Percentiles rank a stretch among this genome's conserved stretches.
These are phyloP conservation scores for Ogataea hybrid DNA, from an alignment of 1,139 yeast species.

Conservation along the genomic window DNA sequence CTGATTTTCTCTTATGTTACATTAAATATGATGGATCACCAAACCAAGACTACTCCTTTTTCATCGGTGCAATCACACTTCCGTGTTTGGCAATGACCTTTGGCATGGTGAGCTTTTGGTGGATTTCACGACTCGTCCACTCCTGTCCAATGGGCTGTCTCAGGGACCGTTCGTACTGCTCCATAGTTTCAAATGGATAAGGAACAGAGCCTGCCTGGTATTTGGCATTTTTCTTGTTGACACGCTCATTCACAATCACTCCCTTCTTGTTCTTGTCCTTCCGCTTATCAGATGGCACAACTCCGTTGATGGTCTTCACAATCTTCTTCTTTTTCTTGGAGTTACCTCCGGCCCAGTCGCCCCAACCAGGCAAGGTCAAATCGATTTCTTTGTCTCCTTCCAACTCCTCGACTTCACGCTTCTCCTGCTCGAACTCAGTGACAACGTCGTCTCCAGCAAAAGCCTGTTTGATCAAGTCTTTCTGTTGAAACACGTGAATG, in stretches of 20 bases:
- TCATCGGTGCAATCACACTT: conserved; percentile 84
- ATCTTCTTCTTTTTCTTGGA: conserved; percentile 60
- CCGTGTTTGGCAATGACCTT: conserved; percentile 85
- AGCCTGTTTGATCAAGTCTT: conserved; percentile 78
- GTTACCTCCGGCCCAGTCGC: conserved; percentile 69
- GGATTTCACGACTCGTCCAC: conserved; percentile 88
- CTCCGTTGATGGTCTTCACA: conserved; percentile 70
- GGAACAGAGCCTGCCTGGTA: conserved; percentile 89
- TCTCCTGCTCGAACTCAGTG: too few relatives aligned
- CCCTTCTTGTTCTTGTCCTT: conserved; percentile 71
- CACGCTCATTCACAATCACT: conserved; percentile 87
- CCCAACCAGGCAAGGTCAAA: too few relatives aligned
- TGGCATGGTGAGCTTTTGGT: conserved; percentile 88
- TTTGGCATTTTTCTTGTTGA: conserved; percentile 78
- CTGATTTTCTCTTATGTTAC: conserved; percentile 1
- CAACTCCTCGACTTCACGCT: too few relatives aligned
- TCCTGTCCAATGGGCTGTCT: conserved; percentile 98
- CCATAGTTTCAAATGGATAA: conserved; percentile 88
- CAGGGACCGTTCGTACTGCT: conserved; percentile 90
- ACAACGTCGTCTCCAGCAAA: conserved; percentile 92
- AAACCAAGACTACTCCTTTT: conserved; percentile 44
- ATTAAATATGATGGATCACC: conserved; percentile 3
- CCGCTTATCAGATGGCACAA: conserved; percentile 66
- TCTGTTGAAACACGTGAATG: conserved; percentile 63
- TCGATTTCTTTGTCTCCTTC: too few relatives aligned